These are phyloP conservation scores for Colletotrichum chlorophyti DNA, from an alignment of 2,329 filamentous ascomycete species.

Conservation along the genomic window DNA sequence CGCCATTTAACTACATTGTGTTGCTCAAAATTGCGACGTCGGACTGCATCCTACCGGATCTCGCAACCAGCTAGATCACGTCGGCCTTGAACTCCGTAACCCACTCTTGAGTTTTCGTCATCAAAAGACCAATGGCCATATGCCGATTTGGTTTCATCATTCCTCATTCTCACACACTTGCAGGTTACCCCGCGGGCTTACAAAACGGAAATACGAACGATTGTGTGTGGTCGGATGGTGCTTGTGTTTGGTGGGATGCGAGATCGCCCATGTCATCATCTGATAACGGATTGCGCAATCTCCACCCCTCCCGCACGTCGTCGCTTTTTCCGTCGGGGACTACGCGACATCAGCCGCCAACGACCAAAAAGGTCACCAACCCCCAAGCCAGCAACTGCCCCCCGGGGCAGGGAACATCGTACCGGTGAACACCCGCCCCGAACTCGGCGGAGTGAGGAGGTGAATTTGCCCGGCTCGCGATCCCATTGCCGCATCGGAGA, in stretches of 20 bases:
- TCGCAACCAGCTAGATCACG: background rate
- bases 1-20: constrained; percentile 25
- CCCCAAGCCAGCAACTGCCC: background rate
- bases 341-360: background rate
- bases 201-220: background rate
- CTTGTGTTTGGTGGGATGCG: constrained; percentile 10
- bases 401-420: background rate
- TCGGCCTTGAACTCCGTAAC: constrained; percentile 12
- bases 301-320: background rate
- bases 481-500: constrained; percentile 12
- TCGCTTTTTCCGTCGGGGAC: background rate
- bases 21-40: background rate
- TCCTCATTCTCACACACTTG: background rate
- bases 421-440: constrained; percentile 5
- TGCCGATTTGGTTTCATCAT: constrained; percentile 8
- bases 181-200: constrained; percentile 16
- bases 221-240: constrained; percentile 1
- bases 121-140: constrained; percentile 5
- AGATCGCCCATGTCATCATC: constrained; percentile 28
- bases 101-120: background rate
- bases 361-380: background rate
- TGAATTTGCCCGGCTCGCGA: background rate
- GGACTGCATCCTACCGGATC: background rate
- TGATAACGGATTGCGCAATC: constrained; percentile 30
- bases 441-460: constrained; percentile 1